These are phyloP conservation scores for Penicillium psychrofluorescens DNA, from an alignment of 495 filamentous ascomycete genomes.

Conservation along the genomic window DNA sequence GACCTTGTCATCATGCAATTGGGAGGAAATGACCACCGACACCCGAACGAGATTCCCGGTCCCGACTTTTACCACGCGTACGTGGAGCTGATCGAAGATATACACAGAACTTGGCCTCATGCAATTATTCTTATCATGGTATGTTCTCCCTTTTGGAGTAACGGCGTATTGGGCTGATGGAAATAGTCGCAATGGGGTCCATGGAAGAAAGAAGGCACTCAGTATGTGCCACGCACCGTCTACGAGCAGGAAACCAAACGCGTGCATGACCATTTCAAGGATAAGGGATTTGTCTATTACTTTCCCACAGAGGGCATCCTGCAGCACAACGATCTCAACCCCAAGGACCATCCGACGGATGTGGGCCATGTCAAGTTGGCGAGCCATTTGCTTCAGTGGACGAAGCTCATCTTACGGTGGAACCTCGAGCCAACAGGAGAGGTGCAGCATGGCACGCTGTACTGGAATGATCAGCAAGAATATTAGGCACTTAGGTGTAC, in stretches of 20 bases:
- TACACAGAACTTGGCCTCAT: conserved; percentile 54
- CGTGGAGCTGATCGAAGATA: conserved; percentile 50
- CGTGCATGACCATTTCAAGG: conserved; percentile 51
- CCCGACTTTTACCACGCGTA: conserved; percentile 48
- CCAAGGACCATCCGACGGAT: conserved; percentile 58
- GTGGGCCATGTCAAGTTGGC: conserved; percentile 62
- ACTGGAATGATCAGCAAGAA: conserved; percentile 51
- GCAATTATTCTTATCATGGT: conserved; percentile 60
- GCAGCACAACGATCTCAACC: conserved; percentile 63
- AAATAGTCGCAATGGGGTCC: conserved; percentile 55
- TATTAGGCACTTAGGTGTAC: conserved; percentile 22
- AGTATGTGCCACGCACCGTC: conserved; percentile 39
- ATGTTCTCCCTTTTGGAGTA: conserved; percentile 4
- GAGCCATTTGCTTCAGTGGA: conserved; percentile 56
- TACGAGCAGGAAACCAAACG: conserved; percentile 47
- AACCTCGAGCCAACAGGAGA: conserved; percentile 54
- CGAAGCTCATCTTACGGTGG: conserved; percentile 49
- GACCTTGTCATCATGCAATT: conserved; percentile 64
- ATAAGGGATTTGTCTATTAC: conserved; percentile 54
- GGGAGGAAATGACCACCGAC: conserved; percentile 60
- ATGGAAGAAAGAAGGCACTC: conserved; percentile 47
- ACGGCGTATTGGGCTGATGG: no score
- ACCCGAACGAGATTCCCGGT: conserved; percentile 49
- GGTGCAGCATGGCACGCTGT: conserved; percentile 54
- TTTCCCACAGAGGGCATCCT: conserved; percentile 62